These are phyloP conservation scores for Phytophthora melonis DNA, from an alignment of 352 stramenopile genomes.

Conservation along the genomic window DNA sequence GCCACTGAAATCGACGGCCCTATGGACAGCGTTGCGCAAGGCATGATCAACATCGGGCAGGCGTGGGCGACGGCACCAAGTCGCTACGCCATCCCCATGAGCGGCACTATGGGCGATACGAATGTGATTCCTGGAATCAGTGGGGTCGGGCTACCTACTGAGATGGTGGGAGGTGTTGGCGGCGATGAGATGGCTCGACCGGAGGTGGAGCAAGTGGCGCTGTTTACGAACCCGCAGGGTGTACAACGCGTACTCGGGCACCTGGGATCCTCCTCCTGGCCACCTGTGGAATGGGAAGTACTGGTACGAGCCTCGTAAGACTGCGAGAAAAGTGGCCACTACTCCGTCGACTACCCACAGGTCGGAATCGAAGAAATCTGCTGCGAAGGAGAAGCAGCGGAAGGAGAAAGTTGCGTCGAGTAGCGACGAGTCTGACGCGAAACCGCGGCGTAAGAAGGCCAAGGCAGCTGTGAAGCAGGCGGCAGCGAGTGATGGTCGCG, in stretches of 20 bases:
- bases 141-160: background rate
- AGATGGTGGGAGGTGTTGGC: background rate
- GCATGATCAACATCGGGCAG: background rate
- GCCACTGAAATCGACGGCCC: background rate
- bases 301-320: background rate
- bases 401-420: background rate
- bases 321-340: background rate
- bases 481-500: background rate
- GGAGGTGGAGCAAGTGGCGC: background rate
- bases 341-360: background rate
- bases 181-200: background rate
- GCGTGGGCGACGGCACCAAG: background rate
- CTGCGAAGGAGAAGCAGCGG: background rate
- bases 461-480: background rate
- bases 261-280: too few relatives aligned
- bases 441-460: background rate
- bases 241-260: background rate
- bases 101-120: background rate
- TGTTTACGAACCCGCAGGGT: background rate
- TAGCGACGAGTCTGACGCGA: background rate
- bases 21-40: background rate
- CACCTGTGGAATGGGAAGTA: background rate
- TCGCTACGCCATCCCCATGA: background rate
- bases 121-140: background rate
- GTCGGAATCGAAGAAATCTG: background rate